Percentiles rank a stretch among this genome's conserved stretches.
These are phyloP conservation scores for Cryptococcus maquisensis DNA, from an alignment of 1,284 basidiomycete species.

Conservation along the genomic window DNA sequence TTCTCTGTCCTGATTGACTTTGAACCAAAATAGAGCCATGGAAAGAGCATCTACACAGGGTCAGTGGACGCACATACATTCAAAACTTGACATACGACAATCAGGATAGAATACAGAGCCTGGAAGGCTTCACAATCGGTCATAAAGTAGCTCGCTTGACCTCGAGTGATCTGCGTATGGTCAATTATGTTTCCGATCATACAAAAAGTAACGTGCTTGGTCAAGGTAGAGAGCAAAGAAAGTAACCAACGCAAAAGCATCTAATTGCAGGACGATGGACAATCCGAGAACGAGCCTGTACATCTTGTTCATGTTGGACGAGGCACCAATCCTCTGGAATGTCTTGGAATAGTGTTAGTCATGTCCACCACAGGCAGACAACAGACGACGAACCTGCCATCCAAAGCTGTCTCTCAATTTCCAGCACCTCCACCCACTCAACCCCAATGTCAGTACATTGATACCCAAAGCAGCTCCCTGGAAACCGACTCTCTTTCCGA, in stretches of 20 bases:
- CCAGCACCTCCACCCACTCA: slow-evolving; percentile 65
- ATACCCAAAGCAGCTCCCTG: slow-evolving; percentile 64
- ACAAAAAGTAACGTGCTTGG: slow-evolving; percentile 63
- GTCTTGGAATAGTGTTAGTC: slow-evolving; percentile 45
- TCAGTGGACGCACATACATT: background rate
- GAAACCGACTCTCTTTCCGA: slow-evolving; percentile 21
- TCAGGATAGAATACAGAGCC: slow-evolving; percentile 56
- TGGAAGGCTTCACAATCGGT: slow-evolving; percentile 55
- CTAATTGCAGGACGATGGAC: slow-evolving; percentile 67
- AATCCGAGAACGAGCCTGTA: slow-evolving; percentile 66
- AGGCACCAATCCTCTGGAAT: slow-evolving; percentile 74
- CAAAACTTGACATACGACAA: slow-evolving; percentile 37
- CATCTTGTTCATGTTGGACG: slow-evolving; percentile 50
- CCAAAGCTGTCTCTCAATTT: slow-evolving; percentile 48
- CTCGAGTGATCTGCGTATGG: slow-evolving; percentile 11
- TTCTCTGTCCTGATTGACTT: slow-evolving; percentile 65
- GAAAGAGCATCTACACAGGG: slow-evolving; percentile 54
- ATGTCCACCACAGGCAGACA: too few species aligned
- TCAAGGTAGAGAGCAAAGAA: slow-evolving; percentile 70
- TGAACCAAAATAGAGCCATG: slow-evolving; percentile 69
- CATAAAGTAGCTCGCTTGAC: slow-evolving; percentile 47
- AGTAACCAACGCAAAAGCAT: slow-evolving; percentile 67
- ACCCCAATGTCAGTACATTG: slow-evolving; percentile 59
- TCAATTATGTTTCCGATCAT: slow-evolving; percentile 36
- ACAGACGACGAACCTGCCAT: slow-evolving; percentile 33